phyloP scores from a whole-genome alignment of 345 rosid species.

The Garcia nutans region DNA sequence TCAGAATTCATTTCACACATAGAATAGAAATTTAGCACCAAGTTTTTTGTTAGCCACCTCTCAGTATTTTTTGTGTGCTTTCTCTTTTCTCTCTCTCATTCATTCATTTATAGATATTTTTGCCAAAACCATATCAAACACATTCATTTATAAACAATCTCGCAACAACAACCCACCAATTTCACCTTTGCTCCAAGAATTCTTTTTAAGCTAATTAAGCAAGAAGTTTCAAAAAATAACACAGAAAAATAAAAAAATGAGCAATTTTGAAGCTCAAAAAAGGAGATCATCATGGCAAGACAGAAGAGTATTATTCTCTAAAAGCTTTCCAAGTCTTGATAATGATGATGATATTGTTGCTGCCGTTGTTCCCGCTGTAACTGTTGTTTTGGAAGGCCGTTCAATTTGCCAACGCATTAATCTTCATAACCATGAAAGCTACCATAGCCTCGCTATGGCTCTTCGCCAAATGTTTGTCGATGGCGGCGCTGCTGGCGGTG shows the following conservation, averaged over 20 bases:
- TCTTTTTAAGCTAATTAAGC: background rate
- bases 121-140: conserved; percentile 13
- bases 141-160: background rate
- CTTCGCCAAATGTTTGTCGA: conserved; percentile 81
- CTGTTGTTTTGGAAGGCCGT: conserved; percentile 85
- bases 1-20: too few species aligned
- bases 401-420: conserved; percentile 84
- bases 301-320: conserved; percentile 18
- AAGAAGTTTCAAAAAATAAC: too few species aligned
- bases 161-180: background rate
- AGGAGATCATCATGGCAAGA: conserved; percentile 50
- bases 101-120: conserved; percentile 2
- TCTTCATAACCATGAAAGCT: conserved; percentile 73
- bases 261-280: conserved; percentile 44
- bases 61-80: background rate
- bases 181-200: too few species aligned
- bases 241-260: too few species aligned
- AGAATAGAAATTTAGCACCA: too few species aligned
- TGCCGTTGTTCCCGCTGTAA: conserved; percentile 68
- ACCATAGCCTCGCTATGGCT: conserved; percentile 75
- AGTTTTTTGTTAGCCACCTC: too few species aligned
- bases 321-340: conserved; percentile 36
- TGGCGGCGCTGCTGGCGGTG: conserved; percentile 29
- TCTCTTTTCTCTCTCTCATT: background rate
- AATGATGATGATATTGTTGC: conserved; percentile 71